Evolutionary conservation across 768 basidiomycete species (phyloP).

Genomic region (Agaricus blazei): DNA sequence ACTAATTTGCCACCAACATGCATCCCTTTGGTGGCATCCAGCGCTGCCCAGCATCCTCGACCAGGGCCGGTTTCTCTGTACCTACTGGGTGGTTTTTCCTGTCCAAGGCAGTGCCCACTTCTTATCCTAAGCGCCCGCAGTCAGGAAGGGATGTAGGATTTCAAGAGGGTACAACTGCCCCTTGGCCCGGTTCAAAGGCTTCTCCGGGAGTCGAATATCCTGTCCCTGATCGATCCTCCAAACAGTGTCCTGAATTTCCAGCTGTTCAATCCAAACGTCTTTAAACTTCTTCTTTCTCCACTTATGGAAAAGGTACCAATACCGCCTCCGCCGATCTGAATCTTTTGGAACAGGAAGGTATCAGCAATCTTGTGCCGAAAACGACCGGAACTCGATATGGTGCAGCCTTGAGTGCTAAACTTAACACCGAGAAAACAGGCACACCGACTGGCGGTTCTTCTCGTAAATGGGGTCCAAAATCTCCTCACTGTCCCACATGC

Average conservation of each 20-base stretch:
- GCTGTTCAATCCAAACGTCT: neutral
- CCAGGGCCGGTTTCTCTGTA: constrained; percentile 14
- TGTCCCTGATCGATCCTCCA: neutral
- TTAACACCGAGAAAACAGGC: constrained; percentile 27
- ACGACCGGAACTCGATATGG: constrained; percentile 69
- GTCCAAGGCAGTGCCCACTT: constrained; percentile 10
- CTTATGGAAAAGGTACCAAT: neutral
- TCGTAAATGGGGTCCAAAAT: constrained; percentile 49
- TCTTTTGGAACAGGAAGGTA: constrained; percentile 14
- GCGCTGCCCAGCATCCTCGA: constrained; percentile 63
- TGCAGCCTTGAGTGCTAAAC: constrained; percentile 36
- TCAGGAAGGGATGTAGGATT: too few species aligned
- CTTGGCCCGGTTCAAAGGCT: too few species aligned
- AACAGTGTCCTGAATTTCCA: neutral
- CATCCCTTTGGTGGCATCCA: constrained; percentile 59
- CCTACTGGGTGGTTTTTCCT: constrained; percentile 15
- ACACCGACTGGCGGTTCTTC: constrained; percentile 28
- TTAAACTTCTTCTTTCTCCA: neutral
- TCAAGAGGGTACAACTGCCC: too few species aligned
- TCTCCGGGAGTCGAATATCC: too few species aligned
- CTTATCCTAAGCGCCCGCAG: neutral
- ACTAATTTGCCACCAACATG: constrained; percentile 26
- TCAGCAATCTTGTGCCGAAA: constrained; percentile 24
- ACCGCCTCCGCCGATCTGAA: constrained; percentile 12
- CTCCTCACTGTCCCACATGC: constrained; percentile 66